Conservation (phyloP, 352 stramenopile genomes). For the Phytophthora nicotianae region DNA sequence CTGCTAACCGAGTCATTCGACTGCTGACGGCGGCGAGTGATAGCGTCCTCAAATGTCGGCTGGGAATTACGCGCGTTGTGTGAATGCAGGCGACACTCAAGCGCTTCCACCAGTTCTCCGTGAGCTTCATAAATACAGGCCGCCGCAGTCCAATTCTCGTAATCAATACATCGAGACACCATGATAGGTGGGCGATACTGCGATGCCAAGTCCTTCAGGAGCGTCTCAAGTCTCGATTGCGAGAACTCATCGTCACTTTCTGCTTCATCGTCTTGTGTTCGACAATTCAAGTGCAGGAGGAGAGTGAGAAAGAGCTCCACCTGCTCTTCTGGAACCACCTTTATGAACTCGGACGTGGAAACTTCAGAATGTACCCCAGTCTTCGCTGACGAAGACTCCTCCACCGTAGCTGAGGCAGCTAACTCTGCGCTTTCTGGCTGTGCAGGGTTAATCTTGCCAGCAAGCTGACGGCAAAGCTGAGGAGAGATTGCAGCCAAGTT, state of each 20-base stretch:
- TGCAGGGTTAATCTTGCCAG: slow-evolving; percentile 50
- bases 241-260: slow-evolving; percentile 36
- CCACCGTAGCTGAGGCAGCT: not conserved
- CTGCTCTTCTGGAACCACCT: slow-evolving; percentile 48
- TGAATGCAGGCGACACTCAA: slow-evolving; percentile 82
- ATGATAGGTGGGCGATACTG: slow-evolving; percentile 81
- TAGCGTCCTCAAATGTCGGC: slow-evolving; percentile 15
- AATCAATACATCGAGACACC: slow-evolving; percentile 81
- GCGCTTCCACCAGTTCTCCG: slow-evolving; percentile 77
- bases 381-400: slow-evolving; percentile 16
- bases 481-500: slow-evolving; percentile 50
- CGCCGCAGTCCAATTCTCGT: slow-evolving; percentile 80
- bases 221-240: slow-evolving; percentile 56
- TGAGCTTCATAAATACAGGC: slow-evolving; percentile 82
- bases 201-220: slow-evolving; percentile 59
- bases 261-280: slow-evolving; percentile 1
- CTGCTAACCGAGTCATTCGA: slow-evolving; percentile 31
- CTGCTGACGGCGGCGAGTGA: slow-evolving; percentile 40
- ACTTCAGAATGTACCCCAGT: slow-evolving; percentile 37
- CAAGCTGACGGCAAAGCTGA: slow-evolving; percentile 43
- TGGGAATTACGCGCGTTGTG: slow-evolving; percentile 61
- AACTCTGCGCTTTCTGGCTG: slow-evolving; percentile 6
- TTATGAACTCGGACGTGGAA: slow-evolving; percentile 54
- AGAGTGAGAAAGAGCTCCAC: slow-evolving; percentile 82
- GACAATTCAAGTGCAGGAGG: slow-evolving; percentile 61